phyloP scores from a whole-genome alignment of 768 basidiomycete species.

The Gymnopilus junonius region DNA sequence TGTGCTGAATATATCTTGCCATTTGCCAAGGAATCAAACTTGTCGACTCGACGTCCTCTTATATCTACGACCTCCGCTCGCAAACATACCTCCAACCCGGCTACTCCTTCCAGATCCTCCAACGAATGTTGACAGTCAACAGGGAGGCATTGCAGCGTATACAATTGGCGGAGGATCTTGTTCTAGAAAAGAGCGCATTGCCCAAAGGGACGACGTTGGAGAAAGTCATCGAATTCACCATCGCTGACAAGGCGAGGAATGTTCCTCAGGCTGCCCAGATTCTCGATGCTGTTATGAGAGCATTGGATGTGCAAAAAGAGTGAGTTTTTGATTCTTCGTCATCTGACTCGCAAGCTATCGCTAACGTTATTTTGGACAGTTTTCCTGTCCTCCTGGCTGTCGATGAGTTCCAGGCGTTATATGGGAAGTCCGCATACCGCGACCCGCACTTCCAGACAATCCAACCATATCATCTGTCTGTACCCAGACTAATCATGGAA shows the following conservation, averaged over 20 bases:
- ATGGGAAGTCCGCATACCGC: conserved; percentile 67
- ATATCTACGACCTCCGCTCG: conserved; percentile 75
- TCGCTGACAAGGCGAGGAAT: conserved; percentile 49
- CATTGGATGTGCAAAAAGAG: conserved; percentile 68
- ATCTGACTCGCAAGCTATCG: background rate
- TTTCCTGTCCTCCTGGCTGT: conserved; percentile 82
- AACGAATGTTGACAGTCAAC: conserved; percentile 68
- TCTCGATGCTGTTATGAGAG: conserved; percentile 60
- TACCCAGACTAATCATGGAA: conserved; percentile 79
- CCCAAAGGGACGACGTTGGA: conserved; percentile 52
- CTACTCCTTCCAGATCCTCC: conserved; percentile 65
- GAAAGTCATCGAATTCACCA: conserved; percentile 61
- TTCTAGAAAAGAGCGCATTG: conserved; percentile 52
- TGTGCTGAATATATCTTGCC: background rate
- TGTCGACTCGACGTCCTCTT: conserved; percentile 76
- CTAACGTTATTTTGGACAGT: conserved; percentile 41
- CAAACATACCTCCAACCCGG: conserved; percentile 77
- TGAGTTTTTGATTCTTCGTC: conserved; percentile 35
- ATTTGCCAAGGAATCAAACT: conserved; percentile 40
- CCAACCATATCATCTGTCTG: conserved; percentile 76
- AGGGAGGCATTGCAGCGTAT: conserved; percentile 44
- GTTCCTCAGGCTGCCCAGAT: conserved; percentile 50
- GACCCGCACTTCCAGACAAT: conserved; percentile 74
- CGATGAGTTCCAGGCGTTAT: conserved; percentile 88
- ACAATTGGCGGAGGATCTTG: conserved; percentile 42